Base-by-base conservation (phyloP, 805 yeast genomes). In the Candida namnaoensis region DNA sequence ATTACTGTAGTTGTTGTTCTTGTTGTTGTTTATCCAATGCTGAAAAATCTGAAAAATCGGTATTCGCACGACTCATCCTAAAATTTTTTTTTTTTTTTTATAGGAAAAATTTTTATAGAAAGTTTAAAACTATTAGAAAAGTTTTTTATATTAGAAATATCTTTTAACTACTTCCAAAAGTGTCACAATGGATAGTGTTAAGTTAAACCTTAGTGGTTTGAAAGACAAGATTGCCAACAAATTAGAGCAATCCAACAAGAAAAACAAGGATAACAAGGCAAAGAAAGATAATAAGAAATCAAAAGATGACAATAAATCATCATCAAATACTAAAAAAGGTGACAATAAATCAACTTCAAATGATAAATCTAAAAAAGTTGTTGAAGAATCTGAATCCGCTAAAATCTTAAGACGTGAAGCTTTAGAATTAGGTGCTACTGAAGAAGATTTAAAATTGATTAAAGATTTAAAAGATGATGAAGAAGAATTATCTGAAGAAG, bases 401-500 rank as follows among this genome's bases (percentile, higher is more conserved):
- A 61, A 57, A 8, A 53, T 46, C 2, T 58, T 86, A 38, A 78
- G 83, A 50, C 76, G 79, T 45, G 95, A 83, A 64, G 95, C 95
- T 3, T 58, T 80, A 12, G 80, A 80, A 23, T 64, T 90, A 27
- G 96, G 97, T 32, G 98, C 96, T 19, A 72, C 87, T 13, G 93
- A 85, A 50, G 90, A 80, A 23, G 97, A 88, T 58, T 57, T 90
- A 37, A 72, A 74, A 36, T 61, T 88, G 39, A 50, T 90, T 11
- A 70, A 72, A 32, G 83, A 71, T 13, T 50, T 82, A 4, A 62
- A 66, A 11, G 76, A 72, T 24, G 80, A 71, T 32, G 77, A 65
- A 28, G 70, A 59, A 27, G 67, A 53, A n/a, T 26, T 26, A 26
- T 62, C 64, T 34, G 66, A 60, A 42, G 61, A 64, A 41, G 73